Base-by-base conservation (phyloP, 2,329 filamentous ascomycete species). In the Colletotrichum orchidophilum region DNA sequence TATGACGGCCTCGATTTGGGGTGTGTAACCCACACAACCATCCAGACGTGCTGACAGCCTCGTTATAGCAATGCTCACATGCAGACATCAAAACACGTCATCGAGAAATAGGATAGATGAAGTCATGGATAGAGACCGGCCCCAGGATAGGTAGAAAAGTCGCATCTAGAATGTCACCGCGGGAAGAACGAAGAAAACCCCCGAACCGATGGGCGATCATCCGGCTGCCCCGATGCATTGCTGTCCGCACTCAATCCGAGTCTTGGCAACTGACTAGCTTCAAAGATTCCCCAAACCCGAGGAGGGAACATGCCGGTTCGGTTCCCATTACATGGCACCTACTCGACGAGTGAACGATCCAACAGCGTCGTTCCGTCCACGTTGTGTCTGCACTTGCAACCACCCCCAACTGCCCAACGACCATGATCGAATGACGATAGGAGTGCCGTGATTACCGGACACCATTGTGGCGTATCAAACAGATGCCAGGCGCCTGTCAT, bases 271-370 rank as follows among this genome's bases (percentile, higher is more conserved):
- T 49, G 64, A 62, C 64, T 63, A 55, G 64, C 35, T 21, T 24
- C 26, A 53, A 26, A 59, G 39, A 18, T 46, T 46, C 18, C 26
- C 26, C 15, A 33, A 11, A 18, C 39, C 24, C 15, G 31, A 18
- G 5, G 35, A 70, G 63, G 55, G 46, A 66, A 66, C 27, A 66
- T 66, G 67, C 67, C 18, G 67, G 67, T 46, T 66, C 21, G 15
- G n/a, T n/a, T n/a, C n/a, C 49, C 39, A 9, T 6, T 46, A 8
- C 15, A 46, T n/a, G 39, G n/a, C n/a, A n/a, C n/a, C n/a, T n/a
- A n/a, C 39, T 46, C n/a, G 39, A 46, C 18, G 18, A 46, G 15
- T n/a, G 9, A 46, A n/a, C 9, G 18, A 46, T 46, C 39, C 39
- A 46, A 1, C 33, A 13, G 11, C 18, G n/a, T n/a, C 3, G 39